A percentile compares a stretch with the other conserved stretches of the same genome.
phyloP scores from a whole-genome alignment of 495 filamentous ascomycete species.

The Hypoxylon subgilvum region DNA sequence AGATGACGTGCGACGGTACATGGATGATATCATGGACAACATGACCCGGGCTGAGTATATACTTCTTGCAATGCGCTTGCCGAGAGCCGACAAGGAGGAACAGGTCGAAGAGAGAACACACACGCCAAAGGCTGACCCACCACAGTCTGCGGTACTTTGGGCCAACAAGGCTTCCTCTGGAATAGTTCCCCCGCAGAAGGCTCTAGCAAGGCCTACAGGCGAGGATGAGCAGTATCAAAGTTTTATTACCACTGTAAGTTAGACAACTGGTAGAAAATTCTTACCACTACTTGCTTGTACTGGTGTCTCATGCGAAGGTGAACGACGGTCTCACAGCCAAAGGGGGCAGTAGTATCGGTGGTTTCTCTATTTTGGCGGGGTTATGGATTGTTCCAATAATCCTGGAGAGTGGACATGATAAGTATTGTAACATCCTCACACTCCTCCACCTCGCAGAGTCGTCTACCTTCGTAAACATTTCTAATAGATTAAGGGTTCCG shows the following conservation, averaged over 20 bases:
- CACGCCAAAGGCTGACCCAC: slow-evolving; percentile 35
- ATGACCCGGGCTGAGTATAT: slow-evolving; percentile 73
- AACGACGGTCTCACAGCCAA: too few species aligned
- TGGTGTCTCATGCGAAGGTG: neutral
- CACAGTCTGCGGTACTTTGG: slow-evolving; percentile 50
- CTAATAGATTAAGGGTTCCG: too few species aligned
- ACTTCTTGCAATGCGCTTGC: slow-evolving; percentile 69
- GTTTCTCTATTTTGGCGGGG: too few species aligned
- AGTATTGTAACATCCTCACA: too few species aligned
- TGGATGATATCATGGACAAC: slow-evolving; percentile 81
- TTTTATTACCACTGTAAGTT: slow-evolving; percentile 51
- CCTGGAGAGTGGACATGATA: too few species aligned
- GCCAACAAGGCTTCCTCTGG: slow-evolving; percentile 43
- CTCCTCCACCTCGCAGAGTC: too few species aligned
- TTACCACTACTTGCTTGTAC: slow-evolving; percentile 7
- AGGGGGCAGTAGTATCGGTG: too few species aligned
- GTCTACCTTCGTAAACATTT: too few species aligned
- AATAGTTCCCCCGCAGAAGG: slow-evolving; percentile 40
- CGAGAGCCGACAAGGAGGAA: slow-evolving; percentile 52
- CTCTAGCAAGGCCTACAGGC: slow-evolving; percentile 37
- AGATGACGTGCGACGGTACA: slow-evolving; percentile 80
- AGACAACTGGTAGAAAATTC: slow-evolving; percentile 6
- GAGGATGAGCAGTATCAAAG: slow-evolving; percentile 58
- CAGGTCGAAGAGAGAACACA: slow-evolving; percentile 40
- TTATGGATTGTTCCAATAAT: too few species aligned